phyloP scores from a whole-genome alignment of 257 asterid genomes.

The Agastache rugosa region DNA sequence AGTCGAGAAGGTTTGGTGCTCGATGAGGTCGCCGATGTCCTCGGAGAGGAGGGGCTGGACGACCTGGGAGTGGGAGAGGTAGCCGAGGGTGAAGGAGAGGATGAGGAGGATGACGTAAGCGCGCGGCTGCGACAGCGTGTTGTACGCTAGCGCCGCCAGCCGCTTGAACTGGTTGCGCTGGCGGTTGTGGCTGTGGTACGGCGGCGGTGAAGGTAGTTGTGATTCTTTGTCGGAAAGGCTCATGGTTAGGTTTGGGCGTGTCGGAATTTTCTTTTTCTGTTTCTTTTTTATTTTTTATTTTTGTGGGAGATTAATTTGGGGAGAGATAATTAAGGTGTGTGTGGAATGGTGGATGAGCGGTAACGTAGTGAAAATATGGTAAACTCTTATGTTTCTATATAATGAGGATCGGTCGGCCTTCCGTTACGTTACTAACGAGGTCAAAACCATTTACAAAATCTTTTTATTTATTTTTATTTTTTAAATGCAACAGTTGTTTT shows the following conservation, averaged over 20 bases:
- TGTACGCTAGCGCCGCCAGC: not conserved
- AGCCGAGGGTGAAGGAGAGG: constrained; percentile 23
- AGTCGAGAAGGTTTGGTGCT: not conserved
- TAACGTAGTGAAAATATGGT: constrained; percentile 8
- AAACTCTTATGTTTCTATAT: not conserved
- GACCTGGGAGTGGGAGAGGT: constrained; percentile 25
- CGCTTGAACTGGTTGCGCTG: not conserved
- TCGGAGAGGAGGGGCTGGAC: constrained; percentile 21
- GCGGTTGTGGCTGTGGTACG: constrained; percentile 19
- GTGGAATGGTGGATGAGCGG: not conserved
- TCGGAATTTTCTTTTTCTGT: not conserved
- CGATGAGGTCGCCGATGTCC: constrained; percentile 1
- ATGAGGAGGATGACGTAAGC: constrained; percentile 3
- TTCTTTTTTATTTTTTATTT: not conserved
- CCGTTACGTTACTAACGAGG: constrained; percentile 3
- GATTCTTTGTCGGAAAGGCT: constrained; percentile 18
- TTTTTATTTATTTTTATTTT: no score
- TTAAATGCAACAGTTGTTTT: no score
- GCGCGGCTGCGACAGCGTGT: constrained; percentile 9
- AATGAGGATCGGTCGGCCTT: not conserved
- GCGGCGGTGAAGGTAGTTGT: constrained; percentile 5
- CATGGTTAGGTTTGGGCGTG: not conserved
- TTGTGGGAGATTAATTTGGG: not conserved
- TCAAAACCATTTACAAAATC: no score
- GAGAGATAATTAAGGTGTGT: not conserved